Conservation (phyloP, 2,329 filamentous ascomycete genomes). For the Fusarium tuaranense region DNA sequence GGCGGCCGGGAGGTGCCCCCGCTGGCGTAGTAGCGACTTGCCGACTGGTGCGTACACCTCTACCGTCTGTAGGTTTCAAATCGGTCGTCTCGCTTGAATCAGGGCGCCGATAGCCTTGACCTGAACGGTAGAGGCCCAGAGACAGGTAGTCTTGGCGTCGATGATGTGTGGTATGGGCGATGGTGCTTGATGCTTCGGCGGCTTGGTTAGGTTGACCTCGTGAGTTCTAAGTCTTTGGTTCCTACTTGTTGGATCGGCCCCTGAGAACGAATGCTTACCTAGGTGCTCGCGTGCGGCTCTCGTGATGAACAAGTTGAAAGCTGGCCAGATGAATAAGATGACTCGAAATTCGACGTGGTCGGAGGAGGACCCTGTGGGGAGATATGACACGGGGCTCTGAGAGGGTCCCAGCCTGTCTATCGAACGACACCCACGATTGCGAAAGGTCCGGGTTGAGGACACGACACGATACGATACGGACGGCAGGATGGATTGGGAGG, state of each 20-base stretch:
- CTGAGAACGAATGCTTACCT: background rate
- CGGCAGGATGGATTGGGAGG: background rate
- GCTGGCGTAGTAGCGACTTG: background rate
- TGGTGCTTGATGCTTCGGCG: background rate
- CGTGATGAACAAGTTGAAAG: slow-evolving; percentile 1
- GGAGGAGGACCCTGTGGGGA: slow-evolving; percentile 8
- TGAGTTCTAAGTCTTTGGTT: slow-evolving; percentile 7
- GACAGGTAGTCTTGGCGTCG: background rate
- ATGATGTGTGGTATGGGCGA: background rate
- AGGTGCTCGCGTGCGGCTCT: background rate
- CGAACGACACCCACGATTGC: slow-evolving; percentile 8
- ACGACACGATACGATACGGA: background rate
- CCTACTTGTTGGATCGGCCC: background rate
- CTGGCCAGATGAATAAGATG: slow-evolving; percentile 13
- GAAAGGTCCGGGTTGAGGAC: background rate
- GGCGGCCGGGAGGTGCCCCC: slow-evolving; percentile 4
- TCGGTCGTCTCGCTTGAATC: slow-evolving; percentile 32
- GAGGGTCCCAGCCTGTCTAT: slow-evolving; percentile 5
- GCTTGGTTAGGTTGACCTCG: slow-evolving; percentile 1
- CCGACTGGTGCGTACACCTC: background rate
- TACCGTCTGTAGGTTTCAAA: slow-evolving; percentile 14
- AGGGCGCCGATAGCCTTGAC: slow-evolving; percentile 29
- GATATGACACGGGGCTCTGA: slow-evolving; percentile 1
- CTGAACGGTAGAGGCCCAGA: background rate
- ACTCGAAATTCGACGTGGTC: background rate